These are phyloP conservation scores for Quercus cerris DNA, from an alignment of 306 rosid genomes.

Conservation along the genomic window DNA sequence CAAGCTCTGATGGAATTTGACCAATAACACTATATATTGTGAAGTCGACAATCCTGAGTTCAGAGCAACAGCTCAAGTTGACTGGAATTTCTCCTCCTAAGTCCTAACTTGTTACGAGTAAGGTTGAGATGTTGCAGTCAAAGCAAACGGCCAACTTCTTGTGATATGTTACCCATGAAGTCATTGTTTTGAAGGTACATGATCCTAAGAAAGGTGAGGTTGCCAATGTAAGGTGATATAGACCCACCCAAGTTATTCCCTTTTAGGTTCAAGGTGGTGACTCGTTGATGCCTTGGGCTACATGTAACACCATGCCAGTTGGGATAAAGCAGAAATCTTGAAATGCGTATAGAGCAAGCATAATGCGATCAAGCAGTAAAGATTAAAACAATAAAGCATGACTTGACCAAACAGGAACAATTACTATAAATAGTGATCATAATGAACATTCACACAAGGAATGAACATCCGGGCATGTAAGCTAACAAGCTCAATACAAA, in stretches of 20 bases:
- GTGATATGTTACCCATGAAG: slow-evolving; percentile 17
- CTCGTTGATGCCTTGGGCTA: not conserved
- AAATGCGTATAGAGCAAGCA: too few relatives aligned
- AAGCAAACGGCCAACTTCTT: slow-evolving; percentile 4
- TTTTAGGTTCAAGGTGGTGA: not conserved
- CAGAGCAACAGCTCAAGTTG: not conserved
- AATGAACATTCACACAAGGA: too few relatives aligned
- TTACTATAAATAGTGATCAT: too few relatives aligned
- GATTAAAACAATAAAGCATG: too few relatives aligned
- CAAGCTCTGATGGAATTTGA: not conserved
- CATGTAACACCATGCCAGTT: slow-evolving; percentile 46
- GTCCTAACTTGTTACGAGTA: not conserved
- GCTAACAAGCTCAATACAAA: too few relatives aligned
- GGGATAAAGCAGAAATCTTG: too few relatives aligned
- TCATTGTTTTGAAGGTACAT: too few relatives aligned
- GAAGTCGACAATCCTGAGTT: not conserved
- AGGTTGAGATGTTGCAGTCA: not conserved
- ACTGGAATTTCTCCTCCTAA: slow-evolving; percentile 8
- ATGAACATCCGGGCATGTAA: too few relatives aligned
- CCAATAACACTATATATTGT: not conserved
- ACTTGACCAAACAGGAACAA: too few relatives aligned
- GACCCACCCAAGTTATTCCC: not conserved
- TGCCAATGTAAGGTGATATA: not conserved
- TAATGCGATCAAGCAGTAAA: too few relatives aligned
- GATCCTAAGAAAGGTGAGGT: too few relatives aligned